These are phyloP conservation scores for Claviceps sp. DNA, from an alignment of 2,329 filamentous ascomycete species.

Conservation along the genomic window DNA sequence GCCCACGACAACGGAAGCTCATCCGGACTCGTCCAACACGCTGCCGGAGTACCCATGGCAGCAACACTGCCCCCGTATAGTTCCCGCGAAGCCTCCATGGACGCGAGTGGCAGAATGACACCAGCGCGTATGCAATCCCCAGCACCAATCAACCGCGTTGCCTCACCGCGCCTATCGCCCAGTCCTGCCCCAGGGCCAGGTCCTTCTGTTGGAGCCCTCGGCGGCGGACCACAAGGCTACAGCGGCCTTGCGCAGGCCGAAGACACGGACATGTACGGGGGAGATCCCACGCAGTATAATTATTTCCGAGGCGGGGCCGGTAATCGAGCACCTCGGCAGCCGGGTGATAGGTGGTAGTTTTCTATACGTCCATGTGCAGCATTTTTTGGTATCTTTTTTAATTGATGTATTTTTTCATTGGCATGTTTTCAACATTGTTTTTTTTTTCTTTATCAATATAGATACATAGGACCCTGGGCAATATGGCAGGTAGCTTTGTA, in stretches of 20 bases:
- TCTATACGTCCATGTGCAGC: no score
- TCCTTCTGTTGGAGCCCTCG: slow-evolving; percentile 36
- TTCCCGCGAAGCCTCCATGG: slow-evolving; percentile 12
- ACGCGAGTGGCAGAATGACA: slow-evolving; percentile 12
- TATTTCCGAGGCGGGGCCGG: slow-evolving; percentile 35
- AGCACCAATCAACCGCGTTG: slow-evolving; percentile 1
- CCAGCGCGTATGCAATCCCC: slow-evolving; percentile 10
- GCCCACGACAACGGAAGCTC: slow-evolving; percentile 38
- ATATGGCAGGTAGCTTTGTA: no score
- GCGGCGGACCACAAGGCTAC: slow-evolving; percentile 46
- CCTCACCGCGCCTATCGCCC: not conserved
- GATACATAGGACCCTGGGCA: no score
- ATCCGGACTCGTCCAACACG: slow-evolving; percentile 37
- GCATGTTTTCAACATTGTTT: not conserved
- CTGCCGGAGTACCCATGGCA: slow-evolving; percentile 36
- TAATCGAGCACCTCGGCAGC: slow-evolving; percentile 13
- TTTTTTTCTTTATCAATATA: not conserved
- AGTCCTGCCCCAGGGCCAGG: slow-evolving; percentile 17
- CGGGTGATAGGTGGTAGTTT: slow-evolving; percentile 27
- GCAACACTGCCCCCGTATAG: slow-evolving; percentile 13
- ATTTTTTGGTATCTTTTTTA: not conserved
- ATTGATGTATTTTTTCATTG: not conserved
- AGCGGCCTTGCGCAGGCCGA: slow-evolving; percentile 44
- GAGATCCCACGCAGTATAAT: slow-evolving; percentile 40
- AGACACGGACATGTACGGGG: slow-evolving; percentile 18